Conservation (phyloP, 2,329 filamentous ascomycete genomes). For the Penicillium verrucosum region DNA sequence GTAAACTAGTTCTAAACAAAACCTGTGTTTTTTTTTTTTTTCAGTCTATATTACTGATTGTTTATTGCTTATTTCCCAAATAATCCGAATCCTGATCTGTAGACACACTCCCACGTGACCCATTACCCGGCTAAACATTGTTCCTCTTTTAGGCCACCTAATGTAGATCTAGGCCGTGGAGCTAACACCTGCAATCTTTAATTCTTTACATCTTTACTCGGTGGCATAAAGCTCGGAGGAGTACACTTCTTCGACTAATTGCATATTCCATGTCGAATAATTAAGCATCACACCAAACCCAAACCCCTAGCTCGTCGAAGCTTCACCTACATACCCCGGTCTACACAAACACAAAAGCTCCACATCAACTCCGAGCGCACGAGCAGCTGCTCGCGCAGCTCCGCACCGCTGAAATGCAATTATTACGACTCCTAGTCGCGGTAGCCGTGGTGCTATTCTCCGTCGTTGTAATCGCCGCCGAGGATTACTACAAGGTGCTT, state of each 20-base stretch:
- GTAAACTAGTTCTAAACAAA: no score
- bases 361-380: background rate
- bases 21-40: background rate
- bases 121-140: conserved; percentile 24
- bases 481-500: conserved; percentile 64
- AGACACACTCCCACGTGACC: conserved; percentile 16
- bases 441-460: conserved; percentile 39
- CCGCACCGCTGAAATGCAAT: conserved; percentile 31
- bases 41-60: background rate
- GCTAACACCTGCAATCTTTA: conserved; percentile 1
- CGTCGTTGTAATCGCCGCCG: conserved; percentile 38
- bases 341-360: background rate
- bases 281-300: background rate
- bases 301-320: background rate
- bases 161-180: conserved; percentile 8
- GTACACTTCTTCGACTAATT: background rate
- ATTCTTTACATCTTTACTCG: background rate
- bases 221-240: background rate
- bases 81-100: background rate
- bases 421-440: conserved; percentile 31
- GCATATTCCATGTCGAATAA: background rate
- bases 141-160: conserved; percentile 16
- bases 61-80: background rate
- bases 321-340: background rate
- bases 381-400: conserved; percentile 20